phyloP scores from a whole-genome alignment of 2,329 filamentous ascomycete species.

The Hypoxylon sp. region DNA sequence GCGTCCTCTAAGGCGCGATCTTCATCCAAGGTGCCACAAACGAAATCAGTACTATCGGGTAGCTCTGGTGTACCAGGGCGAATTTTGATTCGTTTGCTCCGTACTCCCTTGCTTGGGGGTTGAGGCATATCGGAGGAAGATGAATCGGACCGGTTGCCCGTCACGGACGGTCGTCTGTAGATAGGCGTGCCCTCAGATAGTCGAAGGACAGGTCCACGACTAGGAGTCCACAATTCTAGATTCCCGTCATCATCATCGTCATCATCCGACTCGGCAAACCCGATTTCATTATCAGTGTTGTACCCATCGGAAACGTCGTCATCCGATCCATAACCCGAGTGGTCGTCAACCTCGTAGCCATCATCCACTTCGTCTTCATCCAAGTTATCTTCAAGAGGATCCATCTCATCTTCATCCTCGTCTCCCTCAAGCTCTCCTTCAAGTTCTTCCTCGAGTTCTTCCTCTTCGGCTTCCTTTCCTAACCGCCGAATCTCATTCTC shows the following conservation, averaged over 20 bases:
- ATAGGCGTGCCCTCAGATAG: slow-evolving; percentile 55
- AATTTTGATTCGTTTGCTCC: slow-evolving; percentile 64
- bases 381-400: slow-evolving; percentile 64
- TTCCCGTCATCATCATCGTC: slow-evolving; percentile 78
- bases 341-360: slow-evolving; percentile 67
- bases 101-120: slow-evolving; percentile 50
- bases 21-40: slow-evolving; percentile 97
- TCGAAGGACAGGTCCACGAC: slow-evolving; percentile 57
- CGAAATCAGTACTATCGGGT: slow-evolving; percentile 97
- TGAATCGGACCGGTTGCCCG: slow-evolving; percentile 70
- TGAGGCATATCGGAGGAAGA: slow-evolving; percentile 64
- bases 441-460: slow-evolving; percentile 79
- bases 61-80: slow-evolving; percentile 82
- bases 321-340: slow-evolving; percentile 74
- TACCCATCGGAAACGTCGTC: slow-evolving; percentile 74
- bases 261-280: slow-evolving; percentile 77
- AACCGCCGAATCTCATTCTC: slow-evolving; percentile 89
- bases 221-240: slow-evolving; percentile 68
- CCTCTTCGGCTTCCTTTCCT: slow-evolving; percentile 91
- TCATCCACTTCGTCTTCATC: slow-evolving; percentile 66
- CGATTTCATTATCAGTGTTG: slow-evolving; percentile 78
- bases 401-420: slow-evolving; percentile 64
- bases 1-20: slow-evolving; percentile 94
- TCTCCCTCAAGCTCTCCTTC: slow-evolving; percentile 62
- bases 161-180: slow-evolving; percentile 57